Evolutionary conservation across 495 filamentous ascomycete genomes (phyloP).

Genomic region (Clohesyomyces aquaticus): DNA sequence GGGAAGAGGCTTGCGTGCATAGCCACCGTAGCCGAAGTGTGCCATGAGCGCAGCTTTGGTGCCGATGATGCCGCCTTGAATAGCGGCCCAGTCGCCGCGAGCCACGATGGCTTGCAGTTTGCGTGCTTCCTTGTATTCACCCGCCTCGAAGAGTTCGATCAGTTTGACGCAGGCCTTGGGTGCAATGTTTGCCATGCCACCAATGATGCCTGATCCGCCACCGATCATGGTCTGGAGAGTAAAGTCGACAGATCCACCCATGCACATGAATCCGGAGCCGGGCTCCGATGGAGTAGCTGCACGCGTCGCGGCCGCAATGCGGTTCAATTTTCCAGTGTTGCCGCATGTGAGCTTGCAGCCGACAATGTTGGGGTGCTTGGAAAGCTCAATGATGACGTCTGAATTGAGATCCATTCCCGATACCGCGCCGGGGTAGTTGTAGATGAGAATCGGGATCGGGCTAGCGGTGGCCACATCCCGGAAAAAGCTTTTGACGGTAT

Average conservation of each 20-base stretch:
- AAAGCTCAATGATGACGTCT: constrained; percentile 73
- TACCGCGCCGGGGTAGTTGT: constrained; percentile 88
- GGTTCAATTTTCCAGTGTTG: constrained; percentile 88
- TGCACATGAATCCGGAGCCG: constrained; percentile 66
- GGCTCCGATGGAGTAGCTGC: constrained; percentile 51
- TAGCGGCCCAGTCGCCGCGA: constrained; percentile 83
- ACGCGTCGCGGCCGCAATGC: constrained; percentile 68
- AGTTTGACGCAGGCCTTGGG: constrained; percentile 75
- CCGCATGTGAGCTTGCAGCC: constrained; percentile 93
- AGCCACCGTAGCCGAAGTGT: constrained; percentile 78
- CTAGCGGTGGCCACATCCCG: constrained; percentile 75
- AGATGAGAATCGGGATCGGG: constrained; percentile 86
- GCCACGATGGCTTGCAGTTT: constrained; percentile 79
- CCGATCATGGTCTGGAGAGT: constrained; percentile 79
- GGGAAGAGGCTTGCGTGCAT: constrained; percentile 76
- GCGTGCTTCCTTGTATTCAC: constrained; percentile 72
- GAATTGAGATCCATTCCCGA: constrained; percentile 81
- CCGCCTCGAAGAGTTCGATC: constrained; percentile 70
- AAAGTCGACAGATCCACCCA: constrained; percentile 91
- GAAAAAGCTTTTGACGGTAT: constrained; percentile 73
- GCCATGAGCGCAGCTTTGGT: constrained; percentile 79
- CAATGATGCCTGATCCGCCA: constrained; percentile 87
- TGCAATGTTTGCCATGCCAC: constrained; percentile 81
- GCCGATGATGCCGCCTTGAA: constrained; percentile 82
- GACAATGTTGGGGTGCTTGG: constrained; percentile 82